A percentile compares a stretch with the other conserved stretches of the same genome.
phyloP scores from a whole-genome alignment of 73 alveolate genomes.

The Paramecium bursaria region DNA sequence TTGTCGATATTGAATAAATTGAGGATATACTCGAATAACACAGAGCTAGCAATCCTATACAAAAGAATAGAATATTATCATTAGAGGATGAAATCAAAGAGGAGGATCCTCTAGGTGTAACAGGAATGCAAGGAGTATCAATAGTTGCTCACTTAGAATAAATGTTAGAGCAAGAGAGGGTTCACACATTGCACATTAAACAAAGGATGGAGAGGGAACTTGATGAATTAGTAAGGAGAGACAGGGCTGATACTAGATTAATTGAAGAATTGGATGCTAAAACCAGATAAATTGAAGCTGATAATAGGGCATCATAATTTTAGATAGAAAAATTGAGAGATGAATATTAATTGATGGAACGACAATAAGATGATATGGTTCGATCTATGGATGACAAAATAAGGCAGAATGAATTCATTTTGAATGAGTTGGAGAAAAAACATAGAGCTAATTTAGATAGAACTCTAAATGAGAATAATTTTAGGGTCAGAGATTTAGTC shows the following conservation, averaged over 20 bases:
- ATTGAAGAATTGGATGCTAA: slow-evolving; percentile 73
- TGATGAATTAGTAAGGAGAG: slow-evolving; percentile 70
- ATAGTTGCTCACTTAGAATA: slow-evolving; percentile 70
- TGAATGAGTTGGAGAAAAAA: slow-evolving; percentile 67
- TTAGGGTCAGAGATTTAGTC: slow-evolving; percentile 66
- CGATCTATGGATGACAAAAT: slow-evolving; percentile 67
- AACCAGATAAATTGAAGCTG: slow-evolving; percentile 52
- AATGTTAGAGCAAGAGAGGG: slow-evolving; percentile 72
- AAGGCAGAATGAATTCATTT: slow-evolving; percentile 63
- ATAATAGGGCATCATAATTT: slow-evolving; percentile 58
- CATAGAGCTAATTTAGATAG: slow-evolving; percentile 67
- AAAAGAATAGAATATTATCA: slow-evolving; percentile 42
- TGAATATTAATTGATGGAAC: slow-evolving; percentile 66
- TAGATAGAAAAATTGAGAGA: slow-evolving; percentile 66
- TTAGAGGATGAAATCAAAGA: slow-evolving; percentile 52
- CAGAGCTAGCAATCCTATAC: slow-evolving; percentile 66
- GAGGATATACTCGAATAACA: slow-evolving; percentile 70
- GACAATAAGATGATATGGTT: slow-evolving; percentile 52
- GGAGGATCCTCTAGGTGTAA: slow-evolving; percentile 41
- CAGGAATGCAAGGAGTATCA: slow-evolving; percentile 65
- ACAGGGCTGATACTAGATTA: slow-evolving; percentile 68
- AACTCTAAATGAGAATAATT: slow-evolving; percentile 64
- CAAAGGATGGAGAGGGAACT: slow-evolving; percentile 68
- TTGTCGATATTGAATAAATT: slow-evolving; percentile 24
- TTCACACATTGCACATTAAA: slow-evolving; percentile 69